Evolutionary conservation across 2,329 filamentous ascomycete genomes (phyloP), one percentile per base, ranked within the genome.

Genomic region (Bipolaris victoriae): DNA sequence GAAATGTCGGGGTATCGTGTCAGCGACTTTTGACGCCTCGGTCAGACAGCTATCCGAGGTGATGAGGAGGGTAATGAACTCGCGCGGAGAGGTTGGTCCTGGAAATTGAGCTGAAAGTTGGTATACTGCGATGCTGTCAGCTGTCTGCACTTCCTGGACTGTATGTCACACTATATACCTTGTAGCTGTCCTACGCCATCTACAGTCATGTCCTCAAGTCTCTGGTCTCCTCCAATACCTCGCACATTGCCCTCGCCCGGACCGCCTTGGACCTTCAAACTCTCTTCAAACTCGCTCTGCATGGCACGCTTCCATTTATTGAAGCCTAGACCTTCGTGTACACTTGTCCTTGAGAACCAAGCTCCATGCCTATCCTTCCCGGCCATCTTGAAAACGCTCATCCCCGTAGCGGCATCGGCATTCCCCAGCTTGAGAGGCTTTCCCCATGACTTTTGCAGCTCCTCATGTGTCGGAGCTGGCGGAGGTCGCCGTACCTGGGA

Each of bases 81-180:
- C 94, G 75, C 94, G 83, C 0, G 94, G 90, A 2, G 92, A 87
- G 0, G 91, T 95, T 3, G 94, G 94, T 0, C 91, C 91, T 0
- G 93, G 92, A 66, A 97, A 97, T 72, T 95, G 90, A 2, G 92
- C 92, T 20, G 91, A 94, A 1, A 97, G 83, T 70, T 94, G 88
- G 69, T 91, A 96, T 4, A 97, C 91, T 87, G 73, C 20, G 6
- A n/a, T 2, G 4, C 35, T 29, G 44, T 65, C 29, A 68, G 58
- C 46, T 11, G 16, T 40, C n/a, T 7, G 1, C 22, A 29, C 7
- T 2, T 13, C 13, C 16, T 15, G 3, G 45, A 16, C 16, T 13
- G 10, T 20, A 16, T 35, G 22, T 67, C 73, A 36, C 75, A 87
- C 86, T 85, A 77, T 73, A 33, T 75, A 88, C 86, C 85, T 78